phyloP scores from a whole-genome alignment of 129 eudicot species.

The Sambucus nigra region DNA sequence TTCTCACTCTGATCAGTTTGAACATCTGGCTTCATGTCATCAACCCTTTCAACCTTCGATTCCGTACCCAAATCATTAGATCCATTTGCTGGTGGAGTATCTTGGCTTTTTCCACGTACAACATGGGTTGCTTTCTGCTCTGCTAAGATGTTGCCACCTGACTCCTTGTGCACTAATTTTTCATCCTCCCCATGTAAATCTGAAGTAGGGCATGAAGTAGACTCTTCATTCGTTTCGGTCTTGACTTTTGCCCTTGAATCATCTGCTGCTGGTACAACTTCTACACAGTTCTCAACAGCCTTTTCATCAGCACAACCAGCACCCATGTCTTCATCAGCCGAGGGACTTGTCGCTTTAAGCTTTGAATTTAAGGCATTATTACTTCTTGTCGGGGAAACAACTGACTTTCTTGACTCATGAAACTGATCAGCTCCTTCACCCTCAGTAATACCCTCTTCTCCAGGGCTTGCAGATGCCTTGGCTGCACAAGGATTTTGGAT shows the following conservation, averaged over 20 bases:
- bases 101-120: constrained; percentile 5
- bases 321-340: constrained; percentile 15
- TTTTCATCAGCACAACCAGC: constrained; percentile 2
- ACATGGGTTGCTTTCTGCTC: constrained; percentile 4
- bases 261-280: constrained; percentile 12
- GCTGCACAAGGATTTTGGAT: constrained; percentile 17
- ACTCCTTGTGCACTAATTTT: constrained; percentile 10
- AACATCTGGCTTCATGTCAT: constrained; percentile 3
- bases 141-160: constrained; percentile 10
- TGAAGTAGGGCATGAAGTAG: constrained; percentile 34
- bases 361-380: constrained; percentile 8
- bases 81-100: constrained; percentile 10
- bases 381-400: constrained; percentile 7
- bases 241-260: constrained; percentile 21
- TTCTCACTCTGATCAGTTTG: constrained; percentile 14
- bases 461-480: constrained; percentile 3
- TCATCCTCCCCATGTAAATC: constrained; percentile 24
- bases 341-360: constrained; percentile 3
- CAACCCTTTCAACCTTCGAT: constrained; percentile 9
- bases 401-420: constrained; percentile 4
- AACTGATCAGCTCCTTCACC: constrained; percentile 15
- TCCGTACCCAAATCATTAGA: constrained; percentile 10
- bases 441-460: constrained; percentile 4
- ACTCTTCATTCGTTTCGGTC: constrained; percentile 25
- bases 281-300: not conserved